Base-by-base conservation (phyloP, 148 eudicot species). In the Cornus florida region DNA sequence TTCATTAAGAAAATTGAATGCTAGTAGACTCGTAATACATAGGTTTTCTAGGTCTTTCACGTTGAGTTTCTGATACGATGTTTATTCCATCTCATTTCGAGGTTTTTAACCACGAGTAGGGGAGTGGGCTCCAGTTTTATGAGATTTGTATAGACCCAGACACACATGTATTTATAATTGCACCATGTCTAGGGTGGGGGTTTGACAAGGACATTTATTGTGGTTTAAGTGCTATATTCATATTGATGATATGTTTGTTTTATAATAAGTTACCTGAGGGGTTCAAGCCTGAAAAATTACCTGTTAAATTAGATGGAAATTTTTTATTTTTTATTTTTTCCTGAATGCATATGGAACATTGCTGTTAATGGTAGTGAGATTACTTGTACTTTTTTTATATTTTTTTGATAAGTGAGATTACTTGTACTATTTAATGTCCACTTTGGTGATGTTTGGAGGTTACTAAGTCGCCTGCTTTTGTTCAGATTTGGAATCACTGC, bases 401-500 rank as follows among this genome's bases (percentile, higher is more conserved):
- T 28, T 28, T 28, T 28, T 28, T 28, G 28, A 28, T 28, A 28
- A 11, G 33, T 28, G 22, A 19, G 28, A 3, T 5, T 59, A 14
- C 33, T 57, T 62, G 33, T 22, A 60, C 24, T 75, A n/a, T 62
- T 3, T 10, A 59, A 53, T 32, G 28, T 12, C 48, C 43, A 1
- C 50, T 77, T 68, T 43, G 41, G 32, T 41, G 56, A 38, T 24
- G 65, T 24, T 16, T 48, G 39, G 62, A 7, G 46, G 72, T 67
- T 59, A 19, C 64, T 66, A 73, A 50, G 33, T 43, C 67, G 67
- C 10, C 67, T 64, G 10, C 64, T 31, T 64, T 69, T 24, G 39
- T 84, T 24, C 88, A 95, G 98, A 90, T 87, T 79, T 95, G 76
- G 98, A 93, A 84, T 89, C 91, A 74, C 87, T 95, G 77, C 96